A percentile compares a stretch with the other conserved stretches of the same genome.
These are phyloP conservation scores for Yamadazyma nakazawae DNA, from an alignment of 805 yeast species.

Conservation along the genomic window DNA sequence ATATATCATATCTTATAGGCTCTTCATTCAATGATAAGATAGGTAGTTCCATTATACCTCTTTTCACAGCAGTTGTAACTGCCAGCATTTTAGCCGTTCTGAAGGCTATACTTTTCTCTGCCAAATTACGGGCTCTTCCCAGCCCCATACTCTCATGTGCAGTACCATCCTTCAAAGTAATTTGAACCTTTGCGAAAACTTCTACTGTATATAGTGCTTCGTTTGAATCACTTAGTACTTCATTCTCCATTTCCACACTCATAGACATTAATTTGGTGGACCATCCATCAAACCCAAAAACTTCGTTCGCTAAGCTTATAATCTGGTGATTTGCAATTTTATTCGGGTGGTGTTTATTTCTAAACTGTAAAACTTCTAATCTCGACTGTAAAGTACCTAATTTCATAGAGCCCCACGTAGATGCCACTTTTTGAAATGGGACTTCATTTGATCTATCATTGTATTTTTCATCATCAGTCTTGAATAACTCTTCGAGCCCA, in stretches of 20 bases:
- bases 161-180: conserved; percentile 46
- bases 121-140: conserved; percentile 34
- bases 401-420: conserved; percentile 45
- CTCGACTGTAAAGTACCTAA: conserved; percentile 49
- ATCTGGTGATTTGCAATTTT: conserved; percentile 17
- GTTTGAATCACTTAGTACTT: neutral
- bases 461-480: conserved; percentile 6
- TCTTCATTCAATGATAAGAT: conserved; percentile 1
- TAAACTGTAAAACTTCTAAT: conserved; percentile 34
- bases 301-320: conserved; percentile 44
- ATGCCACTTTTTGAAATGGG: conserved; percentile 20
- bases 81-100: conserved; percentile 47
- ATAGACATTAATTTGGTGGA: conserved; percentile 37
- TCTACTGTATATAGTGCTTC: conserved; percentile 17
- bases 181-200: conserved; percentile 28
- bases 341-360: conserved; percentile 12
- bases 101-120: conserved; percentile 32
- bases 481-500: conserved; percentile 13
- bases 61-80: conserved; percentile 42
- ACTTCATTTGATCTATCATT: conserved; percentile 8
- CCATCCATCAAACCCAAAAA: conserved; percentile 61
- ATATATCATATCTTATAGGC: neutral
- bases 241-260: conserved; percentile 4
- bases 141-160: conserved; percentile 33
- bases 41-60: conserved; percentile 28